Conservation (phyloP, 2,329 filamentous ascomycete genomes). For the Fusarium bulbicola region DNA sequence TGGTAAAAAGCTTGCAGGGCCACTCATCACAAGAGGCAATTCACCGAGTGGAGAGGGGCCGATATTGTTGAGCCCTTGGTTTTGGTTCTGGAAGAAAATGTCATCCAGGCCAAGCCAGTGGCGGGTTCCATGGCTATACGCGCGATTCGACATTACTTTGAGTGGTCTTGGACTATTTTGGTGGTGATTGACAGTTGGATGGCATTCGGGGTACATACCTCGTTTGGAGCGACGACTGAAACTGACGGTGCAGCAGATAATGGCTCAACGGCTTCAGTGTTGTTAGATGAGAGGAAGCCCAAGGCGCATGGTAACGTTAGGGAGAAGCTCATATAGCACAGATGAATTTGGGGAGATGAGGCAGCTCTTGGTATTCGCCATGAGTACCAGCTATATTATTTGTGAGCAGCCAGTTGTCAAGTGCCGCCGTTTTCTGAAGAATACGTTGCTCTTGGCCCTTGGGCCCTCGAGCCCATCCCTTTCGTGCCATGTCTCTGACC, state of each 20-base stretch:
- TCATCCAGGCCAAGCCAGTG: slow-evolving; percentile 6
- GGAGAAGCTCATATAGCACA: not conserved
- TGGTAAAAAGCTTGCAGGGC: not conserved
- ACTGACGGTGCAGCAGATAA: not conserved
- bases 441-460: not conserved
- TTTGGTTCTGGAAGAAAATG: not conserved
- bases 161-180: slow-evolving; percentile 1
- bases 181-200: not conserved
- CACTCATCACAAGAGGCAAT: not conserved
- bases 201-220: not conserved
- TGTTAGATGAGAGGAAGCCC: not conserved
- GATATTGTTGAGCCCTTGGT: not conserved
- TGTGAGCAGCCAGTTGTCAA: not conserved
- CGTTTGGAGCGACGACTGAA: slow-evolving; percentile 5
- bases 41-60: not conserved
- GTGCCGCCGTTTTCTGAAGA: not conserved
- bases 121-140: not conserved
- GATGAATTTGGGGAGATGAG: not conserved
- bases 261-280: not conserved
- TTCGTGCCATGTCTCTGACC: not conserved
- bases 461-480: not conserved
- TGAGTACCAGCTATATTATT: not conserved
- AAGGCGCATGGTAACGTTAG: not conserved
- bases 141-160: not conserved
- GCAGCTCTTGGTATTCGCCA: not conserved